These are phyloP conservation scores for Fusarium sp. DNA, from an alignment of 2,329 filamentous ascomycete species.

Conservation along the genomic window DNA sequence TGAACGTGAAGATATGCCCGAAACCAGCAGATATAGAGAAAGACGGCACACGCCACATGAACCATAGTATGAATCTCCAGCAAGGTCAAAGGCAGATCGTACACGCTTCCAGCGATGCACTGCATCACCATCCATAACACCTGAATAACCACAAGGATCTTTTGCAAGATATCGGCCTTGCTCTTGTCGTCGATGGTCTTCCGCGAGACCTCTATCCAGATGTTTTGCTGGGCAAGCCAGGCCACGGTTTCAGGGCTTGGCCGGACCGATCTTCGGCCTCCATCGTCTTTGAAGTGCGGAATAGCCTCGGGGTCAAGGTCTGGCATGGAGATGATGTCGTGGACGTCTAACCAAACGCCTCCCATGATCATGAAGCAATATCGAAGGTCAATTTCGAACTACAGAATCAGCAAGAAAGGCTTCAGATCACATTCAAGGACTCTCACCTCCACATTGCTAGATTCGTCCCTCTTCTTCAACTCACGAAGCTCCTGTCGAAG, in stretches of 20 bases:
- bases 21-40: slow-evolving; percentile 39
- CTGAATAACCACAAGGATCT: slow-evolving; percentile 52
- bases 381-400: slow-evolving; percentile 22
- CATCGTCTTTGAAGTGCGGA: neutral
- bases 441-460: neutral
- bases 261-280: slow-evolving; percentile 4
- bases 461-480: neutral
- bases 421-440: neutral
- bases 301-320: slow-evolving; percentile 4
- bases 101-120: slow-evolving; percentile 45
- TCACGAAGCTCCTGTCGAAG: neutral
- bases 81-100: slow-evolving; percentile 51
- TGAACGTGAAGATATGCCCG: neutral
- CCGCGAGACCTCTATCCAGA: slow-evolving; percentile 13
- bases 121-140: slow-evolving; percentile 54
- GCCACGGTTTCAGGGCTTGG: slow-evolving; percentile 6
- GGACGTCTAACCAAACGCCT: slow-evolving; percentile 35
- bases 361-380: slow-evolving; percentile 48
- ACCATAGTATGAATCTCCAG: slow-evolving; percentile 49
- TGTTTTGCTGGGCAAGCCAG: slow-evolving; percentile 13
- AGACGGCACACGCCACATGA: slow-evolving; percentile 33
- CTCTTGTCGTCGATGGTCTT: slow-evolving; percentile 50
- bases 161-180: slow-evolving; percentile 52
- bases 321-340: slow-evolving; percentile 13
- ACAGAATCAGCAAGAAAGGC: neutral